Percentiles rank a stretch among this genome's conserved stretches.
Evolutionary conservation across 768 basidiomycete genomes (phyloP).

Genomic region (Auriscalpium orientale): DNA sequence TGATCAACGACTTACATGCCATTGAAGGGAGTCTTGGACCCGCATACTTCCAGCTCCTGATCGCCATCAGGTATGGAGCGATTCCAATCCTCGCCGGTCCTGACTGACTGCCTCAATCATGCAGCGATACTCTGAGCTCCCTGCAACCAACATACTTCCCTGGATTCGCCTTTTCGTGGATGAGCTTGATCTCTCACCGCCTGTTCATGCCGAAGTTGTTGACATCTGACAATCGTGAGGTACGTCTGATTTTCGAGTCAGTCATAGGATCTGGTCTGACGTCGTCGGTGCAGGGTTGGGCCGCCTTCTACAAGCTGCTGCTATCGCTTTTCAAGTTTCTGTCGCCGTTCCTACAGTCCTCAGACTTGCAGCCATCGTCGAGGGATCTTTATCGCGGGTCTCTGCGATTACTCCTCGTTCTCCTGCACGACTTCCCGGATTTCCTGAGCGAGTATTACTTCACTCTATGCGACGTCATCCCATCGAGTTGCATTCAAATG

Average conservation of each 20-base stretch:
- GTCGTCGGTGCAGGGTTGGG: slow-evolving; percentile 60
- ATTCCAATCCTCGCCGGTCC: too few species aligned
- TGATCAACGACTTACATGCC: slow-evolving; percentile 84
- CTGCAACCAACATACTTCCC: slow-evolving; percentile 96
- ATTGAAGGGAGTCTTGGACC: slow-evolving; percentile 81
- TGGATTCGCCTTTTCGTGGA: slow-evolving; percentile 97
- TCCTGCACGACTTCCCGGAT: slow-evolving; percentile 98
- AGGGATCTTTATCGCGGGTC: slow-evolving; percentile 87
- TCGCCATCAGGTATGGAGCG: slow-evolving; percentile 67
- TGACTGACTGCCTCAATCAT: background rate
- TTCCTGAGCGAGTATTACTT: slow-evolving; percentile 97
- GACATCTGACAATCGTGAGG: slow-evolving; percentile 81
- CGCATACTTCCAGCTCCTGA: slow-evolving; percentile 83
- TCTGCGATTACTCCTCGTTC: slow-evolving; percentile 83
- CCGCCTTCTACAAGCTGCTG: slow-evolving; percentile 91
- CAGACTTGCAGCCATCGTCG: slow-evolving; percentile 71
- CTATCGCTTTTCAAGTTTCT: slow-evolving; percentile 94
- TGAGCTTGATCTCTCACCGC: slow-evolving; percentile 91
- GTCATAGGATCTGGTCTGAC: too few species aligned
- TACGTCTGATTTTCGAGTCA: slow-evolving; percentile 20
- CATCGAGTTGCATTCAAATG: slow-evolving; percentile 87
- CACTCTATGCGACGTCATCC: slow-evolving; percentile 89
- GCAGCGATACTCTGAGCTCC: slow-evolving; percentile 90
- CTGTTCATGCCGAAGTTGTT: slow-evolving; percentile 96
- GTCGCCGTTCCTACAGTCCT: slow-evolving; percentile 79